Evolutionary conservation across 2,329 filamentous ascomycete species (phyloP).

Genomic region (Stemphylium lycopersici): DNA sequence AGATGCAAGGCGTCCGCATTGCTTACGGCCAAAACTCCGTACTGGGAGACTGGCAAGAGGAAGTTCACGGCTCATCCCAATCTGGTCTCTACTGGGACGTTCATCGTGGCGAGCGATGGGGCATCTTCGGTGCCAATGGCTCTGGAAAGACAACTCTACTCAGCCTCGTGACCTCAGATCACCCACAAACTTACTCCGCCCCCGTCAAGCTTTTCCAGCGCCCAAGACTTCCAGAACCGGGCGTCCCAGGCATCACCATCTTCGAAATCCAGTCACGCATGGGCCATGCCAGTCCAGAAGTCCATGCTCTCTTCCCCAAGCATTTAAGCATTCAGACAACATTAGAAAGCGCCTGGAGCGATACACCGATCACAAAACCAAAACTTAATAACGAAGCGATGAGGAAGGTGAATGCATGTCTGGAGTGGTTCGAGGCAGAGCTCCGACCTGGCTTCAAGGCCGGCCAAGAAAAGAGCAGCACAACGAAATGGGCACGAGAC

Average conservation of each 20-base stretch:
- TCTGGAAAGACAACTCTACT: conserved; percentile 96
- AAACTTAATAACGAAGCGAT: conserved; percentile 64
- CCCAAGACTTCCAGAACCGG: conserved; percentile 76
- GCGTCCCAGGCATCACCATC: conserved; percentile 77
- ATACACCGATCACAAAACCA: conserved; percentile 79
- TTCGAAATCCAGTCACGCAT: conserved; percentile 92
- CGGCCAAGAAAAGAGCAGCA: conserved; percentile 8
- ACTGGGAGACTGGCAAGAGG: conserved; percentile 79
- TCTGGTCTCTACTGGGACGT: conserved; percentile 83
- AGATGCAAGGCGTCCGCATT: conserved; percentile 86
- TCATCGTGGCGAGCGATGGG: conserved; percentile 83
- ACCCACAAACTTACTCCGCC: conserved; percentile 90
- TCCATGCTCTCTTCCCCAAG: conserved; percentile 90
- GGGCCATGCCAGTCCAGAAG: conserved; percentile 91
- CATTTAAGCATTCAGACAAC: conserved; percentile 73
- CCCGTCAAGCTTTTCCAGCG: conserved; percentile 86
- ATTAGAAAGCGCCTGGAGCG: conserved; percentile 86
- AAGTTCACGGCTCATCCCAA: conserved; percentile 56
- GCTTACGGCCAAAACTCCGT: conserved; percentile 78
- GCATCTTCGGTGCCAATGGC: conserved; percentile 90
- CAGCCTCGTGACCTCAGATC: conserved; percentile 91
- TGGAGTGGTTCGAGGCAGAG: conserved; percentile 80
- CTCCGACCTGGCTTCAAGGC: conserved; percentile 62
- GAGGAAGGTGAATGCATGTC: conserved; percentile 68
- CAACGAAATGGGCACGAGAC: conserved; percentile 68